These are phyloP conservation scores for Hemileia vastatrix DNA, from an alignment of 1,284 basidiomycete species.

Conservation along the genomic window DNA sequence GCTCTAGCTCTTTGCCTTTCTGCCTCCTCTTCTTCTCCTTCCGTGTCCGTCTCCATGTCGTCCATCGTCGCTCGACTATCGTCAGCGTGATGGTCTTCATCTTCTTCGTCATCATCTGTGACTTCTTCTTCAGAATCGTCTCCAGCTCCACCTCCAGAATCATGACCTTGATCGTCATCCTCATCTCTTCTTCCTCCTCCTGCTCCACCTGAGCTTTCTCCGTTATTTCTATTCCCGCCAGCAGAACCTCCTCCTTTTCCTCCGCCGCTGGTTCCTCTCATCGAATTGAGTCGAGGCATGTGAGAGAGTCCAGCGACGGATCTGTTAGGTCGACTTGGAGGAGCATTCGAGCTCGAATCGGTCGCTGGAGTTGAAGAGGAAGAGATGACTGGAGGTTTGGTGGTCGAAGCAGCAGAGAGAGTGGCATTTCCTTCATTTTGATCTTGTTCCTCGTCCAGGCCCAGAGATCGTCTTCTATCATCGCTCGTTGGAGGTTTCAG, in stretches of 20 bases:
- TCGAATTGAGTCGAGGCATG: conserved; percentile 34
- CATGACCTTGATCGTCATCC: neutral
- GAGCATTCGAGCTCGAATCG: conserved; percentile 15
- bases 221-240: conserved; percentile 1
- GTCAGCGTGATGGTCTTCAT: conserved; percentile 29
- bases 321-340: conserved; percentile 10
- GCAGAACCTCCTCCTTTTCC: neutral
- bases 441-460: conserved; percentile 33
- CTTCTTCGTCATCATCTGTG: conserved; percentile 29
- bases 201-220: conserved; percentile 1
- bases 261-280: conserved; percentile 24
- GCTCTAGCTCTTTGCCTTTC: neutral
- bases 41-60: conserved; percentile 20
- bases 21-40: conserved; percentile 15
- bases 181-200: conserved; percentile 2
- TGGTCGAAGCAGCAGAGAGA: conserved; percentile 18
- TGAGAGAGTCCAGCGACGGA: conserved; percentile 30
- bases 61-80: conserved; percentile 26
- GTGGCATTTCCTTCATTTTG: conserved; percentile 22
- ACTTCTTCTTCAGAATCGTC: conserved; percentile 22
- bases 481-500: neutral
- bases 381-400: neutral
- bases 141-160: neutral
- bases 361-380: neutral
- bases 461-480: conserved; percentile 25